phyloP scores from a whole-genome alignment of 192 early-diverging fungal genomes.

The Radiomyces spectabilis region DNA sequence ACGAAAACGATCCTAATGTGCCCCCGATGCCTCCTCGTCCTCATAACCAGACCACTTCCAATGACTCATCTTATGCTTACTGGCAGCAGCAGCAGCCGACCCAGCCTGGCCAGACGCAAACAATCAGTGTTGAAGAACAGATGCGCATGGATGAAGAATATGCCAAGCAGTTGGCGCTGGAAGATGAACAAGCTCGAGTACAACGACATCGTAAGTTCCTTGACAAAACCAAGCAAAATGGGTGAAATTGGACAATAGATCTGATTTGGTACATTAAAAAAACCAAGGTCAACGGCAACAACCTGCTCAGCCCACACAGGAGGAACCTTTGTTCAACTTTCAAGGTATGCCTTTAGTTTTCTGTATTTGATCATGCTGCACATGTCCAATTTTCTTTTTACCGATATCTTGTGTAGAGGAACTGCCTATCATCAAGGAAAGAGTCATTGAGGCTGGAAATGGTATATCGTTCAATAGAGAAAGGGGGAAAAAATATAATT shows the following conservation, averaged over 20 bases:
- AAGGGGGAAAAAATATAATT: background rate
- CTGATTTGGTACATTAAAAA: slow-evolving; percentile 6
- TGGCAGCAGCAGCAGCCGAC: slow-evolving; percentile 19
- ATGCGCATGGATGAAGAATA: slow-evolving; percentile 47
- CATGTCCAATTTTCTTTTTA: background rate
- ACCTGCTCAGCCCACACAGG: slow-evolving; percentile 21
- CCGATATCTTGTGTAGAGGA: slow-evolving; percentile 30
- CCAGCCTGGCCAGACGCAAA: background rate
- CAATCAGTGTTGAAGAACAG: slow-evolving; percentile 32
- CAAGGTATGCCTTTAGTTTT: slow-evolving; percentile 4
- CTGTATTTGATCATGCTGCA: background rate
- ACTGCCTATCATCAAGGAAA: slow-evolving; percentile 49
- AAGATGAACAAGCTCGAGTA: slow-evolving; percentile 33
- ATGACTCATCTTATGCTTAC: slow-evolving; percentile 2
- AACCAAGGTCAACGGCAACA: slow-evolving; percentile 30
- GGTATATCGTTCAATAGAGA: slow-evolving; percentile 24
- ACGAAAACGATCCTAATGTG: background rate
- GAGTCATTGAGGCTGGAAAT: slow-evolving; percentile 43
- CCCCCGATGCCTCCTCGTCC: slow-evolving; percentile 30
- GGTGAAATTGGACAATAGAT: background rate
- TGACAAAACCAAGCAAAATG: background rate
- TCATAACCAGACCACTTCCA: background rate
- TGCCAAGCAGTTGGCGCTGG: slow-evolving; percentile 38
- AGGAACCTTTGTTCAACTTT: slow-evolving; percentile 23
- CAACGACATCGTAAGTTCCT: slow-evolving; percentile 8